Percentiles rank a stretch among this genome's conserved stretches.
Conservation (phyloP, 2,329 filamentous ascomycete genomes). For the Neopestalotiopsis sp. region DNA sequence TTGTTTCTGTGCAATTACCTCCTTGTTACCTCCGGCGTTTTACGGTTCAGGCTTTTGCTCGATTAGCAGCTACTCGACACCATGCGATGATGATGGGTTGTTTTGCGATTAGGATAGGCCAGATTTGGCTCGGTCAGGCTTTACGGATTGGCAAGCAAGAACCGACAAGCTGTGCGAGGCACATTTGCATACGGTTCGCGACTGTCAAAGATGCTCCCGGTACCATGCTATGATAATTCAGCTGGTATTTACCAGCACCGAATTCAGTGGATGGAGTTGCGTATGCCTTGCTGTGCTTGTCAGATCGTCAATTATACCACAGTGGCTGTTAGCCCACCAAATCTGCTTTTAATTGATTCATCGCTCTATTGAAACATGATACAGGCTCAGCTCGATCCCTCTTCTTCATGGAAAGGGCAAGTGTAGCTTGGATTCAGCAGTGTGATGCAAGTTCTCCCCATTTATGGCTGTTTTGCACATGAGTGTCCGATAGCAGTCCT, state of each 20-base stretch:
- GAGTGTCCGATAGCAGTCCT: too few relatives aligned
- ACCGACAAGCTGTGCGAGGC: constrained; percentile 1
- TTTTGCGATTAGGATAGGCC: constrained; percentile 12
- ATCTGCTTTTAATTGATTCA: neutral
- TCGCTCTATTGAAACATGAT: neutral
- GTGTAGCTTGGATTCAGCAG: too few relatives aligned
- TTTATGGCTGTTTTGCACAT: too few relatives aligned
- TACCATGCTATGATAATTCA: neutral
- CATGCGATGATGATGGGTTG: constrained; percentile 8
- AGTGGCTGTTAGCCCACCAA: constrained; percentile 17
- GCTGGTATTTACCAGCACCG: neutral
- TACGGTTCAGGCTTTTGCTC: constrained; percentile 19
- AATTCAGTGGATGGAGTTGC: neutral
- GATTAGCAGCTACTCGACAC: constrained; percentile 11
- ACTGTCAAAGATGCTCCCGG: neutral
- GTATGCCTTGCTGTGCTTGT: constrained; percentile 6
- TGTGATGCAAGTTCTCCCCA: too few relatives aligned
- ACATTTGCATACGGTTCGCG: neutral
- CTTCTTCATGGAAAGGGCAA: too few relatives aligned
- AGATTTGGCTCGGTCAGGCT: neutral
- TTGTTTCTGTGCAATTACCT: constrained; percentile 3
- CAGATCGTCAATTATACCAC: constrained; percentile 18
- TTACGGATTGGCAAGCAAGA: neutral
- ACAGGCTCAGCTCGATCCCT: neutral
- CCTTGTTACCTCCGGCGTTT: constrained; percentile 18